Percentiles rank a stretch among this genome's conserved stretches.
Conservation (phyloP, 2,329 filamentous ascomycete genomes). For the Cadophora luteo-olivacea region DNA sequence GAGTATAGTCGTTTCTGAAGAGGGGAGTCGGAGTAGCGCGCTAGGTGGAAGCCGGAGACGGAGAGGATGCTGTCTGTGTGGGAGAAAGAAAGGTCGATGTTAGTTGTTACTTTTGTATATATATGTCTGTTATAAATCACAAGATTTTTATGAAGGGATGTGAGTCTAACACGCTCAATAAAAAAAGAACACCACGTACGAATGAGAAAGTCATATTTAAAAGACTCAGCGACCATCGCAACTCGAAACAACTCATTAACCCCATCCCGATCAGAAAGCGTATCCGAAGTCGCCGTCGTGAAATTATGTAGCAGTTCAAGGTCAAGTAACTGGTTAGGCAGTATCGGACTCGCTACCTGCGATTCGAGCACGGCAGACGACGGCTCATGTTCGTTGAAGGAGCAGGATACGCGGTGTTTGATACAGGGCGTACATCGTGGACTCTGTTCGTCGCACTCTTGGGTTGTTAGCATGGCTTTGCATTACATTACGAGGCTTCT, state of each 20-base stretch:
- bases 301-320: background rate
- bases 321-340: background rate
- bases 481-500: background rate
- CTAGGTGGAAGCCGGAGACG: background rate
- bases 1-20: background rate
- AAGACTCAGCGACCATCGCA: background rate
- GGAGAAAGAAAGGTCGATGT: background rate
- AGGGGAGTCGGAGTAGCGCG: background rate
- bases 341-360: background rate
- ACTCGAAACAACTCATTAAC: background rate
- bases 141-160: no score
- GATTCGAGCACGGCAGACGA: background rate
- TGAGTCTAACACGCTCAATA: no score
- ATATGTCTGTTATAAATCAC: background rate
- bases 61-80: background rate
- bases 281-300: background rate
- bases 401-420: background rate
- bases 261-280: background rate
- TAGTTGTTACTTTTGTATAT: background rate
- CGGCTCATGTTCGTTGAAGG: background rate
- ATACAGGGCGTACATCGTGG: slow-evolving; percentile 5
- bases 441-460: slow-evolving; percentile 5
- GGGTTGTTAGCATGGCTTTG: background rate
- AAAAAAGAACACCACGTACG: background rate
- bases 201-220: background rate